Conservation (phyloP, 1,284 basidiomycete genomes). For the Sphagnurus paluster region DNA sequence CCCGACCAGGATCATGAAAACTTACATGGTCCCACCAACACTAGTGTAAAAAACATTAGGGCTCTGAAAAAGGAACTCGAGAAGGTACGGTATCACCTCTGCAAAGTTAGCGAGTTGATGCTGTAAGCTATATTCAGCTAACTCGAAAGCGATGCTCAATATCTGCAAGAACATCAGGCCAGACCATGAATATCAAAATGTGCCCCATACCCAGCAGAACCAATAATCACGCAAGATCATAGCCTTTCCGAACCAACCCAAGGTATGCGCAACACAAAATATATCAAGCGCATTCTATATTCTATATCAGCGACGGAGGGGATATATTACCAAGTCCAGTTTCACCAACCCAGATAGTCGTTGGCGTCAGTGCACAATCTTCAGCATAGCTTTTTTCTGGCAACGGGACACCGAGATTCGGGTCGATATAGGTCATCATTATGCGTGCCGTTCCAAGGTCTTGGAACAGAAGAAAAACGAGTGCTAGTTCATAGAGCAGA, state of each 20-base stretch:
- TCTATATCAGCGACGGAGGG: conserved; percentile 7
- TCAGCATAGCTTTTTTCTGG: conserved; percentile 85
- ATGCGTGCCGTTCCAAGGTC: conserved; percentile 73
- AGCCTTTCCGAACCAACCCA: conserved; percentile 88
- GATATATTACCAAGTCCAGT: conserved; percentile 4
- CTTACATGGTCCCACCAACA: conserved; percentile 90
- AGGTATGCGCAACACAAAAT: conserved; percentile 78
- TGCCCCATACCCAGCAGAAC: conserved; percentile 80
- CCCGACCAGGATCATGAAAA: conserved; percentile 19
- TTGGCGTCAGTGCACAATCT: conserved; percentile 65
- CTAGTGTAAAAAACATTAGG: conserved; percentile 34
- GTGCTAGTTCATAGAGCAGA: conserved; percentile 73
- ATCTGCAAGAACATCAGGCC: conserved; percentile 49
- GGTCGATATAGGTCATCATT: conserved; percentile 78
- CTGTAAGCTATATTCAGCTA: conserved; percentile 82
- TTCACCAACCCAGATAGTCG: conserved; percentile 64
- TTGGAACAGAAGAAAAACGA: conserved; percentile 83
- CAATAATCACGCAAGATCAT: conserved; percentile 85
- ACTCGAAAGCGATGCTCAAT: conserved; percentile 80
- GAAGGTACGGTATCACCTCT: conserved; percentile 51
- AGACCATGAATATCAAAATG: conserved; percentile 11
- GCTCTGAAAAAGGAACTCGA: conserved; percentile 16
- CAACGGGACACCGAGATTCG: conserved; percentile 66
- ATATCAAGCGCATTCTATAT: conserved; percentile 75
- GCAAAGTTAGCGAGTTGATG: conserved; percentile 83